Conservation (phyloP, 805 yeast genomes). For the Cyberlindnera samutprakarnensis region DNA sequence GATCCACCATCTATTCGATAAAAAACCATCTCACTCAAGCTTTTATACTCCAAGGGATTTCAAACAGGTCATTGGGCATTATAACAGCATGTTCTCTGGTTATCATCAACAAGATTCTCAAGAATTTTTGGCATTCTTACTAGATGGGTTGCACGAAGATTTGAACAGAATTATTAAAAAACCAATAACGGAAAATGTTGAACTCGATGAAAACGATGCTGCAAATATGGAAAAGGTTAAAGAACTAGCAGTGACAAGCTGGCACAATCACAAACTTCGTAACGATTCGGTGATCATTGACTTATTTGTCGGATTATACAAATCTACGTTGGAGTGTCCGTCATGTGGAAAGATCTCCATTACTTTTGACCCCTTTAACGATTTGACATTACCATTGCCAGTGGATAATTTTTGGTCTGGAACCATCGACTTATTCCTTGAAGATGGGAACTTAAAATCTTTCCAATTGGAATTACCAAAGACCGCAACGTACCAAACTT, state of each 20-base stretch:
- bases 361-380: constrained; percentile 92
- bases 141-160: constrained; percentile 91
- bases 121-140: constrained; percentile 78
- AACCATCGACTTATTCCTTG: constrained; percentile 55
- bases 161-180: constrained; percentile 74
- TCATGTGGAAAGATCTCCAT: constrained; percentile 70
- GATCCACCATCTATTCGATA: constrained; percentile 48
- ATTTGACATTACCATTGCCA: constrained; percentile 85
- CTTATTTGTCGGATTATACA: constrained; percentile 83
- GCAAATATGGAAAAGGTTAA: constrained; percentile 43
- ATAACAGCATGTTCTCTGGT: constrained; percentile 70
- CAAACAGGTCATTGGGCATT: constrained; percentile 71
- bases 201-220: constrained; percentile 54
- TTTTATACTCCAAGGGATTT: constrained; percentile 56
- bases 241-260: constrained; percentile 65
- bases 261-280: constrained; percentile 72
- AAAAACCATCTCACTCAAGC: constrained; percentile 11
- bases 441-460: constrained; percentile 37
- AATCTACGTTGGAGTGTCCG: constrained; percentile 87
- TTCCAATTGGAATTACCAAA: constrained; percentile 71
- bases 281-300: constrained; percentile 84
- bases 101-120: constrained; percentile 91
- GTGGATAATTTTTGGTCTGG: constrained; percentile 66
- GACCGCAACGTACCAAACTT: constrained; percentile 53
- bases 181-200: constrained; percentile 88